These are phyloP conservation scores for Mucor saturninus DNA, from an alignment of 371 early-diverging fungal species.

Conservation along the genomic window DNA sequence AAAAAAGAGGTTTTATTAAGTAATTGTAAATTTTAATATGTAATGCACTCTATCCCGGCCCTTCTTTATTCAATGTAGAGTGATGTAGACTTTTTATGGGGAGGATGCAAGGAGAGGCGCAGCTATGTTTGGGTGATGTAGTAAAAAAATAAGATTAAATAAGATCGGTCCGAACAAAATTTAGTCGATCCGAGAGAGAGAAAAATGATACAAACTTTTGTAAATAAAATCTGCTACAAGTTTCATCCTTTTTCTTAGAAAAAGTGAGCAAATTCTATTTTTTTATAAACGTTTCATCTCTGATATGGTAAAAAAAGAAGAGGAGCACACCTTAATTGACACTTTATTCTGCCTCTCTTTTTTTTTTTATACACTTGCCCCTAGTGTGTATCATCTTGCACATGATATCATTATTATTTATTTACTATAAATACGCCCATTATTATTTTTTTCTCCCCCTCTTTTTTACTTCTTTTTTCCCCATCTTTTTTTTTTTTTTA, in stretches of 20 bases:
- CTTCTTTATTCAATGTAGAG: not conserved
- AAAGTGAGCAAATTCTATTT: not conserved
- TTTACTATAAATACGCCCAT: slow-evolving; percentile 6
- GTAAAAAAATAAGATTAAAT: not conserved
- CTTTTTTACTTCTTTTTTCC: slow-evolving; percentile 5
- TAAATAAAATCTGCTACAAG: not conserved
- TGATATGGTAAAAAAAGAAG: not conserved
- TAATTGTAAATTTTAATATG: too few relatives aligned
- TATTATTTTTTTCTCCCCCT: not conserved
- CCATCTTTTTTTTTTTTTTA: not conserved
- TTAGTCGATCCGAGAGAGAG: not conserved
- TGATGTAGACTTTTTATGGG: not conserved
- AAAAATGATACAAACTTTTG: not conserved
- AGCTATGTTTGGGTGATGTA: not conserved
- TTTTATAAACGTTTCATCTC: not conserved
- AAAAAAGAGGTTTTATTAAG: too few relatives aligned
- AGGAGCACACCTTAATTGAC: not conserved
- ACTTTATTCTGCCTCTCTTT: not conserved
- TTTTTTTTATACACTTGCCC: not conserved
- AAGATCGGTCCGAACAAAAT: slow-evolving; percentile 1
- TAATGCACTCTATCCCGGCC: too few relatives aligned
- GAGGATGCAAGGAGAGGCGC: not conserved
- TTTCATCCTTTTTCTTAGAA: not conserved
- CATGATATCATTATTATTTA: slow-evolving; percentile 2
- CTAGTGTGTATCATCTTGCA: slow-evolving; percentile 5